phyloP scores from a whole-genome alignment of 495 filamentous ascomycete species.

The Neurospora sp. region DNA sequence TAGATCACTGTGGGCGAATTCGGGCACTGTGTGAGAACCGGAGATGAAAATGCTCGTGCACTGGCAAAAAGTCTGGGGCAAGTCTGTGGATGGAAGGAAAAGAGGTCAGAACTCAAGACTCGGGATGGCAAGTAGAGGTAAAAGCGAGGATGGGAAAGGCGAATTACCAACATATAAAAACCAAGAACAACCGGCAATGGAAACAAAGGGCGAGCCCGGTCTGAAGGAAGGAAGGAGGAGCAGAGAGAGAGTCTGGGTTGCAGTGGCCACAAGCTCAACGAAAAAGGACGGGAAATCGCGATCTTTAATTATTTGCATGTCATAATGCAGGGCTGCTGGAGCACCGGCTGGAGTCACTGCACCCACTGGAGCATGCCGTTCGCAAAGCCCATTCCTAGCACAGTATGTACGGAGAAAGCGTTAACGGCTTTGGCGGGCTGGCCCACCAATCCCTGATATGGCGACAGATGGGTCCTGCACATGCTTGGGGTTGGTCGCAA shows the following conservation, averaged over 20 bases:
- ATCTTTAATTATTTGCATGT: constrained; percentile 16
- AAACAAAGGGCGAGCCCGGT: not conserved
- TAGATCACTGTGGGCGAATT: not conserved
- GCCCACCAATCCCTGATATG: not conserved
- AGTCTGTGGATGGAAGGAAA: not conserved
- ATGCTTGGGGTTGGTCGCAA: not conserved
- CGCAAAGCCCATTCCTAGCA: not conserved
- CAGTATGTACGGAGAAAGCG: not conserved
- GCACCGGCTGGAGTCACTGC: not conserved
- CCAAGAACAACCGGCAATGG: not conserved
- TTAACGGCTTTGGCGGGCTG: not conserved
- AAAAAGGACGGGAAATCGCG: constrained; percentile 8
- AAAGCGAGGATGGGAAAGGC: not conserved
- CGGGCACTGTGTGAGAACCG: not conserved
- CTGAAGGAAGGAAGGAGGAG: not conserved
- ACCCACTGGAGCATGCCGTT: not conserved
- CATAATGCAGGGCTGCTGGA: constrained; percentile 7
- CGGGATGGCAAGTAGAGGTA: not conserved
- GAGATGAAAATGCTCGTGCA: not conserved
- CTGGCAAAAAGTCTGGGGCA: not conserved
- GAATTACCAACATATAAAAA: not conserved
- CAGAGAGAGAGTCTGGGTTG: not conserved
- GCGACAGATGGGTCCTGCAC: not conserved
- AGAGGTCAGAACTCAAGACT: not conserved
- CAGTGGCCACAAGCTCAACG: not conserved